phyloP scores from a whole-genome alignment of 768 basidiomycete species.

The Phanerochaete sordida region DNA sequence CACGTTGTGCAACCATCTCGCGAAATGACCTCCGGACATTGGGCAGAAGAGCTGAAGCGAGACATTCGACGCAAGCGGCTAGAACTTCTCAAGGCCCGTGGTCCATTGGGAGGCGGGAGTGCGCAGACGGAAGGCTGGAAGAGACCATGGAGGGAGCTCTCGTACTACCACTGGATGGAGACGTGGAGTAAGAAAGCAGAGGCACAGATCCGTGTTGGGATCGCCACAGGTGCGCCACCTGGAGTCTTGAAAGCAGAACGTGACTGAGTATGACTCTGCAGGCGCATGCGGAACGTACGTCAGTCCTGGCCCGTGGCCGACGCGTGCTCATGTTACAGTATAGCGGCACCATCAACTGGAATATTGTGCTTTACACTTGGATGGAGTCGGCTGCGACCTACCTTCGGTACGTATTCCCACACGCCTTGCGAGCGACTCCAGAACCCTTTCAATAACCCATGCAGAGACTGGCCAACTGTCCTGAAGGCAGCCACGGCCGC shows the following conservation, averaged over 20 bases:
- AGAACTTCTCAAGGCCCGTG: neutral
- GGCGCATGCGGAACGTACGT: constrained; percentile 6
- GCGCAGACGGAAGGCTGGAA: neutral
- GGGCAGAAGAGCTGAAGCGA: constrained; percentile 6
- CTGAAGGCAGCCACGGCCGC: constrained; percentile 3
- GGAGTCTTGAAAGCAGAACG: neutral
- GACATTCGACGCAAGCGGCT: constrained; percentile 7
- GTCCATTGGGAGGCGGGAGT: neutral
- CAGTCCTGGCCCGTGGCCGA: neutral
- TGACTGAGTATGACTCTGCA: neutral
- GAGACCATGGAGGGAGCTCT: constrained; percentile 1
- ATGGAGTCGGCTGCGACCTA: constrained; percentile 14
- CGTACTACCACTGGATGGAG: constrained; percentile 12
- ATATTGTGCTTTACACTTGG: constrained; percentile 6
- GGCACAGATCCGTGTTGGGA: constrained; percentile 5
- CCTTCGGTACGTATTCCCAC: constrained; percentile 9
- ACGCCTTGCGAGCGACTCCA: too few species aligned
- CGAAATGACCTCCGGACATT: neutral
- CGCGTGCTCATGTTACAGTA: neutral
- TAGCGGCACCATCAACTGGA: constrained; percentile 9
- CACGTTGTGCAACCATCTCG: neutral
- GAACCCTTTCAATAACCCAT: neutral
- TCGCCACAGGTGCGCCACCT: neutral
- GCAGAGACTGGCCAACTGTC: constrained; percentile 11
- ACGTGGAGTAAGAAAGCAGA: constrained; percentile 10